Conservation (phyloP, 176 grass and related monocot genomes). For the Oryza meridionalis region DNA sequence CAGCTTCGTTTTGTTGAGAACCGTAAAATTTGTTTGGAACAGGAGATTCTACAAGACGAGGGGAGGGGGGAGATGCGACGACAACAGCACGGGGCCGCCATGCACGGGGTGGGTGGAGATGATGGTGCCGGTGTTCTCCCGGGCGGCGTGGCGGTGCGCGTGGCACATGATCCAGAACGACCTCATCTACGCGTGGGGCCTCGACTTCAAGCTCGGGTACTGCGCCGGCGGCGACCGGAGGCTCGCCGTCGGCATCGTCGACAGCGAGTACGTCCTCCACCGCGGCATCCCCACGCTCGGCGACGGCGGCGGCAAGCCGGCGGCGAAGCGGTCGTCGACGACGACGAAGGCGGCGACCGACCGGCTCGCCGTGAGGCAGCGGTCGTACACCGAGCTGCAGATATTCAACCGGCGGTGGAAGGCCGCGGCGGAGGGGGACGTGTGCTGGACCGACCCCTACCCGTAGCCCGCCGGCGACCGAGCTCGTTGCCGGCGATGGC, state of each 20-base stretch:
- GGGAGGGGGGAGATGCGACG: conserved; percentile 55
- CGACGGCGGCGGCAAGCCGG: conserved; percentile 48
- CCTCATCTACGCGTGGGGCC: conserved; percentile 88
- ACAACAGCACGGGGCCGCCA: conserved; percentile 69
- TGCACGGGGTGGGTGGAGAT: conserved; percentile 96
- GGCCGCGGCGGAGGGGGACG: conserved; percentile 60
- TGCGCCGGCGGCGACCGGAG: conserved; percentile 78
- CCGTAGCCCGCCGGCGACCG: conserved; percentile 27
- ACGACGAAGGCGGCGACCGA: conserved; percentile 35
- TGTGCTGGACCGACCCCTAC: conserved; percentile 82
- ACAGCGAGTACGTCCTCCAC: conserved; percentile 83
- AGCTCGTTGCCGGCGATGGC: not conserved
- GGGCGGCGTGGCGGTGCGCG: conserved; percentile 71
- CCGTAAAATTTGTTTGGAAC: not conserved
- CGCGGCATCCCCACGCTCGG: conserved; percentile 77
- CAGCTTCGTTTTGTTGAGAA: too few species aligned
- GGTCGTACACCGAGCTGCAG: conserved; percentile 71
- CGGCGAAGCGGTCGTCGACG: not conserved
- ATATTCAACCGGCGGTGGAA: conserved; percentile 78
- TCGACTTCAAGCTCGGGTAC: conserved; percentile 91
- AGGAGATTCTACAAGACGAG: conserved; percentile 73
- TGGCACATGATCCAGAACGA: conserved; percentile 99
- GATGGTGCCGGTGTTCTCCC: conserved; percentile 94
- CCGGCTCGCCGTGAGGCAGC: conserved; percentile 58
- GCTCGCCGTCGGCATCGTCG: conserved; percentile 73